Evolutionary conservation across 805 yeast species (phyloP), one percentile per base, ranked within the genome.

Genomic region (Candida peoriensis): DNA sequence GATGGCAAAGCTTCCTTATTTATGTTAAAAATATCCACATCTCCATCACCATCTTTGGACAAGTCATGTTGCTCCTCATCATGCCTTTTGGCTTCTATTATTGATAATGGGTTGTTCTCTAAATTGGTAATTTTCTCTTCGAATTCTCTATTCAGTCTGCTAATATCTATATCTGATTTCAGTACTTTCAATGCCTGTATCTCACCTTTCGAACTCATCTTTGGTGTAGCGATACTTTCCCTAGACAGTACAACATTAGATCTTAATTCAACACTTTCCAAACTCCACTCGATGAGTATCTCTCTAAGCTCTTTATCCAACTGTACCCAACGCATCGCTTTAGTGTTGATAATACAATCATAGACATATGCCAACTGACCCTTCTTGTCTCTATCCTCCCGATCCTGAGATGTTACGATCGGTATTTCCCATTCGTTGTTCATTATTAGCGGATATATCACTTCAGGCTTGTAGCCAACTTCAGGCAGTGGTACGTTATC

Each of bases 401-500:
- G 52, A 31, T 71, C 73, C 0, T 70, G 65, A 0, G 90, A 77
- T 0, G 85, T 76, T 2, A 83, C 70, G 2, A 89, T 75, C 1
- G 96, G 96, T 2, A 87, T 80, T 39, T 82, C 88, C 95, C 96
- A 88, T 49, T 81, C 68, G 48, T 78, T 78, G 24, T 74, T 76
- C 58, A 78, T 73, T 16, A 82, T 78, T 33, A 76, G 56, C 1
- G 81, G 78, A 47, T 78, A 78, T 2, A 85, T 76, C 3, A 63
- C 55, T 24, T 63, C 68, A 4, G 87, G 78, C 24, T 71, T 68
- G 48, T 80, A 82, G 3, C 57, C 56, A 3, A 53, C 48, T 8
- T 47, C 71, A 0, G 95, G 95, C 18, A 63, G 50, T 4, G 94
- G 95, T 0, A 87, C 79, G 19, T 70, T 64, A 2, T 59, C 50